These are phyloP conservation scores for Monosporascus sp. DNA, from an alignment of 2,329 filamentous ascomycete species.

Conservation along the genomic window DNA sequence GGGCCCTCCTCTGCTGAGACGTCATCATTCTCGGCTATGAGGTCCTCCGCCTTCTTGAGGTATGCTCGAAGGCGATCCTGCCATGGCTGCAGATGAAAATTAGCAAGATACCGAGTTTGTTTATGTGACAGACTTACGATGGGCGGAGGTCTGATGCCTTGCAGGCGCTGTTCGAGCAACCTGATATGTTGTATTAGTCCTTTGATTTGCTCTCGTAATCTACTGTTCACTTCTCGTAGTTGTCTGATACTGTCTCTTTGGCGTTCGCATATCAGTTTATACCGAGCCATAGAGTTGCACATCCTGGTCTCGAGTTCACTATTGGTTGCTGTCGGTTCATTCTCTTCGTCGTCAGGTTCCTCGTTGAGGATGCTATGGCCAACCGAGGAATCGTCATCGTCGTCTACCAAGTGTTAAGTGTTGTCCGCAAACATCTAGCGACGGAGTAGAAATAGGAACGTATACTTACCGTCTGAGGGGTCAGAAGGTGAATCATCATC, in stretches of 20 bases:
- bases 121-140: not conserved
- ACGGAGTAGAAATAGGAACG: not conserved
- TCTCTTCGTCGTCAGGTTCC: not conserved
- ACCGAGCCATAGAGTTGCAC: no score
- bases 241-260: no score
- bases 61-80: slow-evolving; percentile 2
- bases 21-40: no score
- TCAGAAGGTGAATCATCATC: no score
- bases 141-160: not conserved
- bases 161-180: not conserved
- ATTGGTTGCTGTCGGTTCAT: not conserved
- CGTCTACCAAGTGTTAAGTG: not conserved
- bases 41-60: no score
- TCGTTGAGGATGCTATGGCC: not conserved
- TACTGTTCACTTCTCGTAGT: no score
- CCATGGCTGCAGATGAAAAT: slow-evolving; percentile 7
- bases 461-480: not conserved
- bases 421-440: not conserved
- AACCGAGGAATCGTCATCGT: not conserved
- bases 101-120: not conserved
- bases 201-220: no score
- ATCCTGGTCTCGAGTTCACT: no score
- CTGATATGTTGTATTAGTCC: no score
- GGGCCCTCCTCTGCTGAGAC: no score
- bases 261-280: no score